A percentile compares a stretch with the other conserved stretches of the same genome.
Evolutionary conservation across 2,329 filamentous ascomycete genomes (phyloP).

Genomic region (Juglanconis sp.): DNA sequence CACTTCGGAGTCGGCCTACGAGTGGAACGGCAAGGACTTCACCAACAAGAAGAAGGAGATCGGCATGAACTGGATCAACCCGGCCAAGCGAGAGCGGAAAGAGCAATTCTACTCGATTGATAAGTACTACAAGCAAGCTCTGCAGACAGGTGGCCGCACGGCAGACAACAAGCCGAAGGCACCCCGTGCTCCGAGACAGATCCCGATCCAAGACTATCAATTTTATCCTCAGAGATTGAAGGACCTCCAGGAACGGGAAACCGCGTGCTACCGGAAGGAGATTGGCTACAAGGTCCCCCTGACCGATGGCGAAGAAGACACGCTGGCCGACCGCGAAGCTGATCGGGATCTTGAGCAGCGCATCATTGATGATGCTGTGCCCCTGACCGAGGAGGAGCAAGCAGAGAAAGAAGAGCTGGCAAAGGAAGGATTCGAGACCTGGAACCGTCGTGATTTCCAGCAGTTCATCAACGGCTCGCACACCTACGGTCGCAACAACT

Average conservation of each 20-base stretch:
- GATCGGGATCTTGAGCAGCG: slow-evolving; percentile 84
- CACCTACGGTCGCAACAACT: slow-evolving; percentile 85
- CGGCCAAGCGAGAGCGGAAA: slow-evolving; percentile 95
- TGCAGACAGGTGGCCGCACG: slow-evolving; percentile 72
- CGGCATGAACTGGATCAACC: slow-evolving; percentile 95
- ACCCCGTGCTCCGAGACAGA: slow-evolving; percentile 91
- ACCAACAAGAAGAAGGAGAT: slow-evolving; percentile 89
- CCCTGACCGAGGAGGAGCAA: slow-evolving; percentile 84
- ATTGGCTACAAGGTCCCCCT: slow-evolving; percentile 92
- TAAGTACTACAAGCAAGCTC: slow-evolving; percentile 92
- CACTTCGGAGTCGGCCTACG: slow-evolving; percentile 93
- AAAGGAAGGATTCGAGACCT: slow-evolving; percentile 82
- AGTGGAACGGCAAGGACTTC: slow-evolving; percentile 98
- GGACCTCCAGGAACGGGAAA: slow-evolving; percentile 94
- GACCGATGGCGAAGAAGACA: slow-evolving; percentile 81
- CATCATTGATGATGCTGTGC: slow-evolving; percentile 87
- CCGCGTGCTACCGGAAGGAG: slow-evolving; percentile 91
- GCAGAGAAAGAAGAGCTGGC: slow-evolving; percentile 81
- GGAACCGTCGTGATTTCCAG: slow-evolving; percentile 97
- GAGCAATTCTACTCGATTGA: slow-evolving; percentile 98
- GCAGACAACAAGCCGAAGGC: slow-evolving; percentile 90
- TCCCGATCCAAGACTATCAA: slow-evolving; percentile 91
- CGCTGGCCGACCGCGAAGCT: slow-evolving; percentile 77
- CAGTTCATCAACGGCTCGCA: slow-evolving; percentile 96
- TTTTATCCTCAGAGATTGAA: slow-evolving; percentile 85